Percentiles rank a stretch among this genome's conserved stretches.
phyloP scores from a whole-genome alignment of 345 rosid species.

The Raphanus sativus region DNA sequence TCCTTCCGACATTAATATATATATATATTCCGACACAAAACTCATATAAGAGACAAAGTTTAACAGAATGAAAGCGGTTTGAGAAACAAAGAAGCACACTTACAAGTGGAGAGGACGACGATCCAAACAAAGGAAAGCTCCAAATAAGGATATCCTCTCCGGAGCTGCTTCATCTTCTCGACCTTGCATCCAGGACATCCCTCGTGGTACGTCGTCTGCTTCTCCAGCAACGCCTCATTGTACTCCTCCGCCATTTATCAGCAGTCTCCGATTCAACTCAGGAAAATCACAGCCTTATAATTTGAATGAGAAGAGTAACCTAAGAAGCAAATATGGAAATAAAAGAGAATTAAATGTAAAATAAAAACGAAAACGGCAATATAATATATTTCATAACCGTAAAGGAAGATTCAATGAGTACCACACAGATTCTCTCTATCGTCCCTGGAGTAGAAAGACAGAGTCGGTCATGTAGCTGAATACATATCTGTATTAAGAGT shows the following conservation, averaged over 20 bases:
- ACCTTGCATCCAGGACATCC: constrained; percentile 68
- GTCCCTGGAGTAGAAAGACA: constrained; percentile 8
- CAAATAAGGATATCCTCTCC: constrained; percentile 53
- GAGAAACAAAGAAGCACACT: background rate
- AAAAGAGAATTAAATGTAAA: background rate
- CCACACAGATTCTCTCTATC: constrained; percentile 26
- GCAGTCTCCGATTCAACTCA: background rate
- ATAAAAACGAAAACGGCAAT: background rate
- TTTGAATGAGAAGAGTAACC: background rate
- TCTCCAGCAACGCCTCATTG: constrained; percentile 31
- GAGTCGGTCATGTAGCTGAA: constrained; percentile 6
- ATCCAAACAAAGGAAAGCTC: constrained; percentile 70
- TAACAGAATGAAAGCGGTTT: background rate
- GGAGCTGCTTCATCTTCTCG: constrained; percentile 53
- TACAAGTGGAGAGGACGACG: constrained; percentile 68
- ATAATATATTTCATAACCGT: background rate
- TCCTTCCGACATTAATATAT: background rate
- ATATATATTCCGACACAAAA: background rate
- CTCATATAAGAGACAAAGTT: background rate
- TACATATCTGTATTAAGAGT: background rate
- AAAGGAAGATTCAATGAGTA: constrained; percentile 1
- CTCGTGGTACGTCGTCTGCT: constrained; percentile 17
- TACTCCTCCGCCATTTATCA: constrained; percentile 31
- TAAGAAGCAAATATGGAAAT: background rate
- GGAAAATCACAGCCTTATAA: background rate